Base-by-base conservation (phyloP, 2,329 filamentous ascomycete genomes). In the Talaromyces islandicus region DNA sequence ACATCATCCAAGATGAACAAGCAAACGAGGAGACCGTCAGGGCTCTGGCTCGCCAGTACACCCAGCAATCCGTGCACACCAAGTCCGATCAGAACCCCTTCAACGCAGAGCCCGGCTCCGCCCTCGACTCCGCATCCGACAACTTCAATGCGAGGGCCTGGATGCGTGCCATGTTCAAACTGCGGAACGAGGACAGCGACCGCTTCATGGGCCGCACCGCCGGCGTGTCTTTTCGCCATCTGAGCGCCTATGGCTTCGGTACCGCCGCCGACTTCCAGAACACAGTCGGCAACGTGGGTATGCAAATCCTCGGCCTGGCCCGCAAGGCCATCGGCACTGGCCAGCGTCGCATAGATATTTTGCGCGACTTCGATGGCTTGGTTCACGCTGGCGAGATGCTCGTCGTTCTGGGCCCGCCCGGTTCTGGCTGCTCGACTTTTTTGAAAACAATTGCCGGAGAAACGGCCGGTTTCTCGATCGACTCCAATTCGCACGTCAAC, bases 391-490 rank as follows among this genome's bases (percentile, higher is more conserved):
- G 83, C 38, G 83, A 85, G 72, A 83, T 85, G 78, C 73, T 85
- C 56, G 76, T 85, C 11, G 83, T 85, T 1, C 75, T 85, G 0
- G 83, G 83, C 2, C 76, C 77, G 55, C 79, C 79, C 7, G 79
- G 79, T 57, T 70, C 74, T 60, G 75, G 75, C 54, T 95, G 91
- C 75, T 90, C 88, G n/a, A 95, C 91, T 1, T 86, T 94, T 64
- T 79, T 95, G 62, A 93, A 94, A 79, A 90, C 90, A 0, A 84
- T 94, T 65, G 83, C 90, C 7, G 90, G 91, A 63, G 89, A 94
- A 74, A 89, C 88, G 55, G 87, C 91, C 65, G 91, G 91, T 60
- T 87, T 92, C 68, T 84, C 82, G 64, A 80, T 92, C 35, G 88
- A 90, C 56, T 76, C 87, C 2, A 75, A 78, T 11, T 87, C 89